phyloP scores from a whole-genome alignment of 1,139 yeast species.

The Saccharomycopsis phalli region DNA sequence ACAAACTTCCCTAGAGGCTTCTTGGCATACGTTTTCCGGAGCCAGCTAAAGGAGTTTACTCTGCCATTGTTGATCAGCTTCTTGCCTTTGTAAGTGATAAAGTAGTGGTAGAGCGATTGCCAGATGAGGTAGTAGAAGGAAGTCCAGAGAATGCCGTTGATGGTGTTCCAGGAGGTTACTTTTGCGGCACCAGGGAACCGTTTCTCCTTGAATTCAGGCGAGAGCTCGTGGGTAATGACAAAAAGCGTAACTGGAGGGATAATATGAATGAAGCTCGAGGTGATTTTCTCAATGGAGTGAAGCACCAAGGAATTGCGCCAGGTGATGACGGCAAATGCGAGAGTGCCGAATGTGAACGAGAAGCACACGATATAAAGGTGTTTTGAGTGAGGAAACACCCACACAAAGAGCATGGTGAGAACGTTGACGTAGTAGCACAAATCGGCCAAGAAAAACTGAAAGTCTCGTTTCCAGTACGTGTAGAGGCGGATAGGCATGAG shows the following conservation, averaged over 20 bases:
- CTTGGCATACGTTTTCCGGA: conserved; percentile 62
- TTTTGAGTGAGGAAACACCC: conserved; percentile 72
- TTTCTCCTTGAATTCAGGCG: conserved; percentile 39
- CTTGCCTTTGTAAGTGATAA: conserved; percentile 72
- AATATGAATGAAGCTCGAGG: conserved; percentile 83
- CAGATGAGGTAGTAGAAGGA: conserved; percentile 82
- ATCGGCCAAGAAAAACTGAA: conserved; percentile 86
- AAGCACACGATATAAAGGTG: conserved; percentile 74
- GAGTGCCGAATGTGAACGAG: conserved; percentile 79
- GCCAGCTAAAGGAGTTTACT: conserved; percentile 79
- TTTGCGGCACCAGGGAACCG: conserved; percentile 78
- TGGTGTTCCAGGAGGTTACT: conserved; percentile 59
- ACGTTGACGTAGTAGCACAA: conserved; percentile 85
- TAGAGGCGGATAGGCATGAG: conserved; percentile 82
- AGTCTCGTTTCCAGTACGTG: conserved; percentile 69
- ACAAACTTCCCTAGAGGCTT: conserved; percentile 68
- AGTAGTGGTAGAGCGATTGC: conserved; percentile 87
- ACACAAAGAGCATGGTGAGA: conserved; percentile 59
- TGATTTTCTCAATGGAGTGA: conserved; percentile 89
- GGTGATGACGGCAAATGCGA: conserved; percentile 89
- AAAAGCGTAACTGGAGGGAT: conserved; percentile 87
- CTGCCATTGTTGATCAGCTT: conserved; percentile 80
- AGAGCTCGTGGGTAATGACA: conserved; percentile 77
- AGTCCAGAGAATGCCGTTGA: conserved; percentile 68
- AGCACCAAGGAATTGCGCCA: conserved; percentile 93